Evolutionary conservation across 2,329 filamentous ascomycete species (phyloP).

Genomic region (Fusarium sp.): DNA sequence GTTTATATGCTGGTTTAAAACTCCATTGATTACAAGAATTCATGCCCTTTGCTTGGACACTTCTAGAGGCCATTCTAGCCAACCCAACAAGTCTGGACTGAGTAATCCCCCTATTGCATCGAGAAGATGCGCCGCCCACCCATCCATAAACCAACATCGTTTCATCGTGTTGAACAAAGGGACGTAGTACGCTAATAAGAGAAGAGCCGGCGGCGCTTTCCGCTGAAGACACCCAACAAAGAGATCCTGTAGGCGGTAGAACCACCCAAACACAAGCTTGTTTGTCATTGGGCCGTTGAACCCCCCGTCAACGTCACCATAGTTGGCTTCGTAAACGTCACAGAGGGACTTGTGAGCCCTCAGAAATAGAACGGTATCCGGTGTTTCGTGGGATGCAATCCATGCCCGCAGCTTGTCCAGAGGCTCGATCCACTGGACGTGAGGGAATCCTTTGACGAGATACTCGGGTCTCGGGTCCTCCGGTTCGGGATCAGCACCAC

Average conservation of each 20-base stretch:
- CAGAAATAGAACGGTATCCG: slow-evolving; percentile 40
- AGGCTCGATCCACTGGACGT: slow-evolving; percentile 37
- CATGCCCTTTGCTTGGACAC: slow-evolving; percentile 21
- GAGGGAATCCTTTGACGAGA: slow-evolving; percentile 32
- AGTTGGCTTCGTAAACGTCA: slow-evolving; percentile 43
- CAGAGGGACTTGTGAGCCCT: slow-evolving; percentile 34
- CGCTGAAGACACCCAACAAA: slow-evolving; percentile 41
- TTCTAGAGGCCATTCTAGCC: slow-evolving; percentile 41
- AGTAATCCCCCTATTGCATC: slow-evolving; percentile 36
- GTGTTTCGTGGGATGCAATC: slow-evolving; percentile 37
- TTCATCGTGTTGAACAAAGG: slow-evolving; percentile 36
- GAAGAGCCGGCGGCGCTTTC: slow-evolving; percentile 41
- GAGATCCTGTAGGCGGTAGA: slow-evolving; percentile 43
- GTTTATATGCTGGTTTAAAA: not conserved
- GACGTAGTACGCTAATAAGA: slow-evolving; percentile 41
- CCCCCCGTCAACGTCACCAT: slow-evolving; percentile 29
- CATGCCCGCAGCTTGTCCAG: slow-evolving; percentile 35
- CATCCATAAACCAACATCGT: slow-evolving; percentile 36
- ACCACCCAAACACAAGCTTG: slow-evolving; percentile 41
- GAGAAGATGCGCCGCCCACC: slow-evolving; percentile 38
- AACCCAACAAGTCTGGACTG: slow-evolving; percentile 25
- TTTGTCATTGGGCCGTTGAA: slow-evolving; percentile 31
- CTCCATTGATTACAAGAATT: slow-evolving; percentile 6
- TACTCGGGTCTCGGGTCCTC: slow-evolving; percentile 38
- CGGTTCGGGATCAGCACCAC: slow-evolving; percentile 10